Percentiles rank a stretch among this genome's conserved stretches.
These are phyloP conservation scores for Obelidium mucronatum DNA, from an alignment of 192 early-diverging fungal species.

Conservation along the genomic window DNA sequence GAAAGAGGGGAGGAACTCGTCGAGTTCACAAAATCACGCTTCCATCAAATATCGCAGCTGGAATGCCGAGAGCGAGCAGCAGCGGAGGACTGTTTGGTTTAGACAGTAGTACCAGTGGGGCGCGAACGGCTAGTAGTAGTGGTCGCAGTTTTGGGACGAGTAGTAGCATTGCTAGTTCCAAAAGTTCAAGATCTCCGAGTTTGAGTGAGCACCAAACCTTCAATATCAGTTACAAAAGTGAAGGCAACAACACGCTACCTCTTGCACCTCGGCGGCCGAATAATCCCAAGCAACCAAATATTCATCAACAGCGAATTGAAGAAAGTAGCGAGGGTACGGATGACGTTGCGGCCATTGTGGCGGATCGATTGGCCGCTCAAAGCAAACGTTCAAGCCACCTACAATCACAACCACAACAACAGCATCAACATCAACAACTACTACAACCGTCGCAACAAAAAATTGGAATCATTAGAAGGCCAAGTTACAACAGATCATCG, in stretches of 20 bases:
- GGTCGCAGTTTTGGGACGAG: conserved; percentile 7
- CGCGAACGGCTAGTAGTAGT: background rate
- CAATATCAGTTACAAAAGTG: background rate
- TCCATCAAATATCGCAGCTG: conserved; percentile 11
- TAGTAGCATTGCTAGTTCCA: conserved; percentile 3
- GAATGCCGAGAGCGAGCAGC: conserved; percentile 9
- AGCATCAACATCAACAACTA: background rate
- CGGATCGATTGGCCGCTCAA: conserved; percentile 13
- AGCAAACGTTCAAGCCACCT: background rate
- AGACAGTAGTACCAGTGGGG: background rate
- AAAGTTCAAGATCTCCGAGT: background rate
- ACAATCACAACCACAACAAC: background rate
- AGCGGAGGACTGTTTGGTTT: conserved; percentile 4
- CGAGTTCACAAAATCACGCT: conserved; percentile 28
- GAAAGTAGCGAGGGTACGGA: conserved; percentile 14
- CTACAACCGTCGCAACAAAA: background rate
- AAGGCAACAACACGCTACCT: background rate
- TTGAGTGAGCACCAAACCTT: background rate
- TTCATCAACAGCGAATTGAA: background rate
- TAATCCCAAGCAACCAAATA: too few relatives aligned
- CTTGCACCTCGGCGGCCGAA: background rate
- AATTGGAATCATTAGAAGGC: background rate
- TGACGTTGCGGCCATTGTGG: conserved; percentile 4
- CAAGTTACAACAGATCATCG: background rate
- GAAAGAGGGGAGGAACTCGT: conserved; percentile 9